Percentiles rank a stretch among this genome's conserved stretches.
phyloP scores from a whole-genome alignment of 257 asterid genomes.

The Coffea canephora region DNA sequence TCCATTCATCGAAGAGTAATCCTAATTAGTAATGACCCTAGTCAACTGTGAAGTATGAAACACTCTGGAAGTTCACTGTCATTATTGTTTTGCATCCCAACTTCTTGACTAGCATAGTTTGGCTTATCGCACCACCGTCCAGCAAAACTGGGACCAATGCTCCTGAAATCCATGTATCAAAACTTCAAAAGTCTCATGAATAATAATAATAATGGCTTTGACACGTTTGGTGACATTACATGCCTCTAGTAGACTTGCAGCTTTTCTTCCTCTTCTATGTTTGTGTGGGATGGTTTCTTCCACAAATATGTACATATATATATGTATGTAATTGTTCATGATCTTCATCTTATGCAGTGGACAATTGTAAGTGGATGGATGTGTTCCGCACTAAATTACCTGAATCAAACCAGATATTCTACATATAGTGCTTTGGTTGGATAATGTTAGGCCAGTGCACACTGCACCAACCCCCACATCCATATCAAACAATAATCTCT shows the following conservation, averaged over 20 bases:
- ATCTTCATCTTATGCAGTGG: neutral
- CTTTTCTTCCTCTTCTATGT: neutral
- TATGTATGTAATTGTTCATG: neutral
- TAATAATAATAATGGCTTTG: neutral
- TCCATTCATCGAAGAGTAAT: too few species aligned
- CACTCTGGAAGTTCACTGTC: neutral
- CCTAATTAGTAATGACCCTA: neutral
- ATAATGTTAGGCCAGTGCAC: slow-evolving; percentile 23
- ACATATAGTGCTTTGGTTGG: neutral
- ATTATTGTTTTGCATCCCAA: neutral
- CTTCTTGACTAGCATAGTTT: neutral
- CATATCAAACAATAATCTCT: neutral
- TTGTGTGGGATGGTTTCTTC: neutral
- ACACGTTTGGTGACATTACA: neutral
- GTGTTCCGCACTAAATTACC: slow-evolving; percentile 15
- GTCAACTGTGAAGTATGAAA: neutral
- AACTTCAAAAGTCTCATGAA: neutral
- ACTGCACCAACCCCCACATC: slow-evolving; percentile 17
- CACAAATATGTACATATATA: neutral
- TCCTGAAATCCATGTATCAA: neutral
- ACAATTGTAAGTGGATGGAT: slow-evolving; percentile 3
- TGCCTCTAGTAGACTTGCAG: neutral
- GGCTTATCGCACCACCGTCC: slow-evolving; percentile 7
- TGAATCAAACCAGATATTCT: neutral
- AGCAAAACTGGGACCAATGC: slow-evolving; percentile 3